Conservation (phyloP, 306 rosid species). For the Oxytropis ochrocephala region DNA sequence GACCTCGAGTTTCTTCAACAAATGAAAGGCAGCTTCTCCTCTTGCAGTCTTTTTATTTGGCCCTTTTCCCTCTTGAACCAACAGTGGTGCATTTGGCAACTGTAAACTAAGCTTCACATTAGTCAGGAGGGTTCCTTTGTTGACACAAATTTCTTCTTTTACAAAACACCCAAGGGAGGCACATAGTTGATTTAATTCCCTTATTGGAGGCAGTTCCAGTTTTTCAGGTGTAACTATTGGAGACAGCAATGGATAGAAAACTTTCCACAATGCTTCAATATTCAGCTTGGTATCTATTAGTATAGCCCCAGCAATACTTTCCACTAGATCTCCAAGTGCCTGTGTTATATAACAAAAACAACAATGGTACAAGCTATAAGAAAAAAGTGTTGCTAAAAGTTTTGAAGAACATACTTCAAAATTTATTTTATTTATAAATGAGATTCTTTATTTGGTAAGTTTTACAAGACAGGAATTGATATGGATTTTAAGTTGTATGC, state of each 20-base stretch:
- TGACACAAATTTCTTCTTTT: conserved; percentile 52
- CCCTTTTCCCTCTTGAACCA: conserved; percentile 53
- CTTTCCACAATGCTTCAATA: conserved; percentile 72
- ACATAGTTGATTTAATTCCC: conserved; percentile 64
- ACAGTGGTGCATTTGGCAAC: conserved; percentile 42
- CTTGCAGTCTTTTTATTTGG: conserved; percentile 51
- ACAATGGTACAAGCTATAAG: background rate
- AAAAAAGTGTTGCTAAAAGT: background rate
- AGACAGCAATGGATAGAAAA: conserved; percentile 70
- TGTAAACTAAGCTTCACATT: conserved; percentile 60
- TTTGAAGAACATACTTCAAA: background rate
- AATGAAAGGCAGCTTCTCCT: conserved; percentile 73
- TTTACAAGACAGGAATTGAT: conserved; percentile 1
- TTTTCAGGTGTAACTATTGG: conserved; percentile 96
- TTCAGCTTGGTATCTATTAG: conserved; percentile 75
- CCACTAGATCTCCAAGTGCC: conserved; percentile 94
- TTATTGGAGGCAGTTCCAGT: conserved; percentile 72
- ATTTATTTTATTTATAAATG: background rate
- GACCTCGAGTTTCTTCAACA: conserved; percentile 78
- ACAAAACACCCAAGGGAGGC: conserved; percentile 65
- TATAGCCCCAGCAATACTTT: conserved; percentile 92
- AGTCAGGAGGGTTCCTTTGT: conserved; percentile 36
- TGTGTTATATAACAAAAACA: conserved; percentile 23
- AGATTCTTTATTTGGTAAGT: background rate
- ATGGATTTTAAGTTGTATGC: background rate